These are phyloP conservation scores for Agastache rugosa DNA, from an alignment of 257 asterid species.

Conservation along the genomic window DNA sequence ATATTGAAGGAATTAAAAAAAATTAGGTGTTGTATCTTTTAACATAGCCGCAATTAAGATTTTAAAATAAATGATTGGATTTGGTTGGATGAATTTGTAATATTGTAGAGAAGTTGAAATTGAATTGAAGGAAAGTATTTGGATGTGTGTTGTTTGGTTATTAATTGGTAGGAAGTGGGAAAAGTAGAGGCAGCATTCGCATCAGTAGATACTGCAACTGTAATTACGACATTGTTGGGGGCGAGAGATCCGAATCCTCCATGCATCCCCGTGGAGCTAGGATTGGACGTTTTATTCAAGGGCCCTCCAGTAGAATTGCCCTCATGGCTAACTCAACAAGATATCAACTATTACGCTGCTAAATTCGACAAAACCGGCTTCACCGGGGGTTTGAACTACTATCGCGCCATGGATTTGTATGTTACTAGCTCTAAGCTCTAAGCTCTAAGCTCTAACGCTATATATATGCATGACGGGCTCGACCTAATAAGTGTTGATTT, in stretches of 20 bases:
- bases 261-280: slow-evolving; percentile 33
- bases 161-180: slow-evolving; percentile 42
- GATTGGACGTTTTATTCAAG: slow-evolving; percentile 33
- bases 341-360: slow-evolving; percentile 44
- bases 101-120: no score
- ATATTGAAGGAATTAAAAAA: no score
- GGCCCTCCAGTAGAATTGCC: slow-evolving; percentile 29
- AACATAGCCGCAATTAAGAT: no score
- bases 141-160: no score
- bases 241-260: slow-evolving; percentile 32
- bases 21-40: no score
- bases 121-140: not conserved
- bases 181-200: slow-evolving; percentile 49
- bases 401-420: slow-evolving; percentile 55
- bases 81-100: not conserved
- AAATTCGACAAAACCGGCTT: slow-evolving; percentile 53
- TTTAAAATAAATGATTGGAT: no score
- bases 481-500: not conserved
- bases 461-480: no score
- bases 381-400: slow-evolving; percentile 64
- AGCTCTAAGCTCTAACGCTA: no score
- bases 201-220: slow-evolving; percentile 1
- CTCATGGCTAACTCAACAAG: slow-evolving; percentile 54
- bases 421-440: no score
- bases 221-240: slow-evolving; percentile 30